These are phyloP conservation scores for Pogostemon cablin DNA, from an alignment of 257 asterid species.

Conservation along the genomic window DNA sequence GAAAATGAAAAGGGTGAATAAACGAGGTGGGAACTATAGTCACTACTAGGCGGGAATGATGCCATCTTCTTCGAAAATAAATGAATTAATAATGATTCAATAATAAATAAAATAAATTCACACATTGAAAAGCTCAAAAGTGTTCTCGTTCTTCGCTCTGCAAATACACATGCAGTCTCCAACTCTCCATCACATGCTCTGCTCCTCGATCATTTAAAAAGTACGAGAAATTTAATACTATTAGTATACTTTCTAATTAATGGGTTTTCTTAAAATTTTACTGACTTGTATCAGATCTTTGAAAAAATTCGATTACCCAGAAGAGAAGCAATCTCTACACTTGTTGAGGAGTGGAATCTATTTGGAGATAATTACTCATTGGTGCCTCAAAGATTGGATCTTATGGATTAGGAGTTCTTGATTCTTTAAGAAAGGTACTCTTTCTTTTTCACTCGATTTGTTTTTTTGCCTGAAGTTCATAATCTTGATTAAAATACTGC, in stretches of 20 bases:
- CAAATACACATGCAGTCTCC: conserved; percentile 34
- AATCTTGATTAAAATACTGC: conserved; percentile 8
- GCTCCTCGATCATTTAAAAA: conserved; percentile 36
- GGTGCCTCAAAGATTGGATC: conserved; percentile 39
- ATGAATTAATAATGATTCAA: neutral
- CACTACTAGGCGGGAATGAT: neutral
- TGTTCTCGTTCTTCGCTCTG: conserved; percentile 38
- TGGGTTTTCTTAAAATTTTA: conserved; percentile 16
- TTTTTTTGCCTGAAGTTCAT: neutral
- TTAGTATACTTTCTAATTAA: conserved; percentile 3
- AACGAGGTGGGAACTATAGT: no score
- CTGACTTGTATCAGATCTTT: conserved; percentile 40
- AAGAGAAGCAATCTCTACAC: conserved; percentile 23
- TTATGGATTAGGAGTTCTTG: conserved; percentile 37
- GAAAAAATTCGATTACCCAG: conserved; percentile 33
- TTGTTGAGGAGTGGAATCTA: conserved; percentile 16
- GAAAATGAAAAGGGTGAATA: no score
- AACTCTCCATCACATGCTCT: conserved; percentile 62
- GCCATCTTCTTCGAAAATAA: conserved; percentile 19
- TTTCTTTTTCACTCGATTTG: neutral
- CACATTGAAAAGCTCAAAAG: conserved; percentile 41
- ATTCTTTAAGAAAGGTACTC: conserved; percentile 36
- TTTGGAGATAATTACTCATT: conserved; percentile 18
- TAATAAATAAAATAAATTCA: conserved; percentile 3
- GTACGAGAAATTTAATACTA: neutral